Conservation (phyloP, 2,329 filamentous ascomycete genomes). For the Neonectria punicea region DNA sequence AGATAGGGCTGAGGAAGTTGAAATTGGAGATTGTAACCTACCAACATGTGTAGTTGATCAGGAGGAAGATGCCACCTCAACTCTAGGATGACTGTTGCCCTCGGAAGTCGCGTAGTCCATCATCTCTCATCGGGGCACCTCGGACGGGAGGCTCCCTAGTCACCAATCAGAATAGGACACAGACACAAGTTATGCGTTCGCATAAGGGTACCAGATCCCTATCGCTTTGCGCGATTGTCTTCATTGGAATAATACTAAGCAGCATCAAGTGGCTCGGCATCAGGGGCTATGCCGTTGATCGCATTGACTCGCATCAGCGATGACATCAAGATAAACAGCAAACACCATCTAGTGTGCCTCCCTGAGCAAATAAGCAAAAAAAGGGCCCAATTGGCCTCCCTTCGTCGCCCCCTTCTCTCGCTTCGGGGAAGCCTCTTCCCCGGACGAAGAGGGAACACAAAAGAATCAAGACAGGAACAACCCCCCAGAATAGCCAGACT, state of each 20-base stretch:
- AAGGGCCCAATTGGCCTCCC: background rate
- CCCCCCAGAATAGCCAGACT: conserved; percentile 8
- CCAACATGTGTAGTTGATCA: background rate
- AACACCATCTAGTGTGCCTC: conserved; percentile 18
- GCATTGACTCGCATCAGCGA: conserved; percentile 2
- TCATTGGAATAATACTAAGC: conserved; percentile 7
- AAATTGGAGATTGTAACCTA: background rate
- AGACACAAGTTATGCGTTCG: background rate
- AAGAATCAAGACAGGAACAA: conserved; percentile 1
- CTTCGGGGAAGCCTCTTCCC: conserved; percentile 2
- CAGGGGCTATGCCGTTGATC: conserved; percentile 3
- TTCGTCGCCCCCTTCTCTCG: conserved; percentile 10
- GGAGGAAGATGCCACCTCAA: background rate
- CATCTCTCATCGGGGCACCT: background rate
- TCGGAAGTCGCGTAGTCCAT: background rate
- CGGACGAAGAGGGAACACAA: conserved; percentile 4
- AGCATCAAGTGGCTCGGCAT: conserved; percentile 9
- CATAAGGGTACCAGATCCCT: conserved; percentile 15
- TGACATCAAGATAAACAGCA: conserved; percentile 18
- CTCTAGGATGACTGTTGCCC: background rate
- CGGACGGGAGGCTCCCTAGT: too few relatives aligned
- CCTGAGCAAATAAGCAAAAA: conserved; percentile 16
- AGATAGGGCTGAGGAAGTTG: background rate
- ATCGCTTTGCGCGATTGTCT: conserved; percentile 13
- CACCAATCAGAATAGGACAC: background rate